phyloP scores from a whole-genome alignment of 768 basidiomycete genomes.

The Termitomyces sp. region DNA sequence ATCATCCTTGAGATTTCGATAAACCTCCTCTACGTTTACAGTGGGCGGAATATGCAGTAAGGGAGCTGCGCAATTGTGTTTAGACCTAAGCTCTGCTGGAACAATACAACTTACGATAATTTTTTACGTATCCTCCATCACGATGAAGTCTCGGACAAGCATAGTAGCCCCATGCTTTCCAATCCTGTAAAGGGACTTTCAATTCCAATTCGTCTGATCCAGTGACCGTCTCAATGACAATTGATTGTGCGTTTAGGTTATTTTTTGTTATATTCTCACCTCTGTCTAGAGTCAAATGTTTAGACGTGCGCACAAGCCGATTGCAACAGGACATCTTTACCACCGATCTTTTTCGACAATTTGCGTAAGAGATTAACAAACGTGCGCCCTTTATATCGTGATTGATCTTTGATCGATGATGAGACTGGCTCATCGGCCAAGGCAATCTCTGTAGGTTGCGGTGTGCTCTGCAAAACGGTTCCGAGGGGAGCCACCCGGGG shows the following conservation, averaged over 20 bases:
- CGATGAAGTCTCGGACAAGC: conserved; percentile 40
- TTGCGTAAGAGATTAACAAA: conserved; percentile 1
- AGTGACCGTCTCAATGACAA: not conserved
- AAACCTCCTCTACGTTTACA: conserved; percentile 26
- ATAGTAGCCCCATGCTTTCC: conserved; percentile 54
- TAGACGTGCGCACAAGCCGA: not conserved
- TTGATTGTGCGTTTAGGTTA: too few relatives aligned
- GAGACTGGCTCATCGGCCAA: not conserved
- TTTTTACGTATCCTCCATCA: conserved; percentile 27
- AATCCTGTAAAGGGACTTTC: conserved; percentile 25
- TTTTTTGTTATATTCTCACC: not conserved
- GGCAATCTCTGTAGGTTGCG: not conserved
- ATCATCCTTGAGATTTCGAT: conserved; percentile 26
- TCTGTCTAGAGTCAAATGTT: not conserved
- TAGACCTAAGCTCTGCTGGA: not conserved
- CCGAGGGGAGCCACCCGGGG: conserved; percentile 18
- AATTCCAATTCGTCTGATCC: not conserved
- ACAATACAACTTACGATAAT: conserved; percentile 32
- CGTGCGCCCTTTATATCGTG: not conserved
- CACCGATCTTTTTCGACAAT: conserved; percentile 6
- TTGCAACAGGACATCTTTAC: not conserved
- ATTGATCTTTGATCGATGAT: not conserved
- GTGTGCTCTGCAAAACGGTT: not conserved
- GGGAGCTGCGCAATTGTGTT: conserved; percentile 12
- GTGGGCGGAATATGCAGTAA: conserved; percentile 17